These are phyloP conservation scores for Tricholoma hemisulphureum DNA, from an alignment of 768 basidiomycete species.

Conservation along the genomic window DNA sequence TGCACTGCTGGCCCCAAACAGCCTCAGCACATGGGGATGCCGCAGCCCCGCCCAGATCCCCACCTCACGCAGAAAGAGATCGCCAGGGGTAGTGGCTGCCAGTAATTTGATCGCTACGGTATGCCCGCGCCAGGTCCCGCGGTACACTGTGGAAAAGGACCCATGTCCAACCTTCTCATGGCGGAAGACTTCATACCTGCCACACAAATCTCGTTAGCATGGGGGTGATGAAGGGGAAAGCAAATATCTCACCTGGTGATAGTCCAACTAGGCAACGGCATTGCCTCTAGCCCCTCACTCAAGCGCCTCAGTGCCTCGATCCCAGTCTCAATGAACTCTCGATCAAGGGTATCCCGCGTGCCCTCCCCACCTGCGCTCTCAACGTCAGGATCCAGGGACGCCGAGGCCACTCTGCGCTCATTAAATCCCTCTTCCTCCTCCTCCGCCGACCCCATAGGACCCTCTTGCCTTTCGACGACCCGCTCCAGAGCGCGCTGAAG, in stretches of 20 bases:
- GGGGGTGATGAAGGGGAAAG: background rate
- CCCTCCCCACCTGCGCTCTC: background rate
- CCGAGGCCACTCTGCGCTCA: no score
- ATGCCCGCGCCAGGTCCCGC: conserved; percentile 65
- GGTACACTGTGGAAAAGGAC: conserved; percentile 75
- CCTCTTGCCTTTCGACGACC: conserved; percentile 15
- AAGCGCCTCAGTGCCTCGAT: conserved; percentile 70
- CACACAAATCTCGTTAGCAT: background rate
- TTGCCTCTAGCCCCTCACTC: conserved; percentile 41
- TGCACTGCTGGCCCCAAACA: conserved; percentile 77
- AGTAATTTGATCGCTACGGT: conserved; percentile 75
- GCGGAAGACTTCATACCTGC: conserved; percentile 70
- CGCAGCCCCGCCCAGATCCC: conserved; percentile 68
- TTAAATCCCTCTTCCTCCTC: background rate
- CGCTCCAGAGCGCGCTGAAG: conserved; percentile 66
- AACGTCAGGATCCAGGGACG: background rate
- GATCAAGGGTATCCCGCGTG: conserved; percentile 53
- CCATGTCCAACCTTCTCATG: conserved; percentile 70
- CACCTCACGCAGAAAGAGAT: conserved; percentile 69
- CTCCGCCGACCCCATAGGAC: background rate
- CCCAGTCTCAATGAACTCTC: conserved; percentile 69
- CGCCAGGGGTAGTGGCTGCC: conserved; percentile 54
- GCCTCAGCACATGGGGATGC: conserved; percentile 69
- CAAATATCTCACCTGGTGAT: conserved; percentile 54
- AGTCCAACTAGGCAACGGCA: conserved; percentile 65